Percentiles rank a stretch among this genome's conserved stretches.
phyloP scores from a whole-genome alignment of 768 basidiomycete species.

The Lactarius pseudohatsudake region DNA sequence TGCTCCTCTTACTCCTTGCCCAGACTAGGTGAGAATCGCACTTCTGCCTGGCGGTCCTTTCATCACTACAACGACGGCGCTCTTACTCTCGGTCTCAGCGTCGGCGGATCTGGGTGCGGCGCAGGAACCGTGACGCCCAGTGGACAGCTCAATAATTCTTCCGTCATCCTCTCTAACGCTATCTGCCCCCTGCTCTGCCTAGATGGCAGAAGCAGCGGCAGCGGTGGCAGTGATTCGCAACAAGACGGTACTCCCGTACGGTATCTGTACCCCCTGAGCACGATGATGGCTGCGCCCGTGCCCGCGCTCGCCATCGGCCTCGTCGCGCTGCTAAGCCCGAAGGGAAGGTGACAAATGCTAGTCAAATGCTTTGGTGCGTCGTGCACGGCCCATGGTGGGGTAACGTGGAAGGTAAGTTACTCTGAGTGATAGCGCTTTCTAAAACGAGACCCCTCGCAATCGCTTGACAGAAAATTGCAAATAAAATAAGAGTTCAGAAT shows the following conservation, averaged over 20 bases:
- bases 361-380: no score
- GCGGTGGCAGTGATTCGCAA: background rate
- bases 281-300: background rate
- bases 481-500: no score
- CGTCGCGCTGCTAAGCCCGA: constrained; percentile 1
- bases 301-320: constrained; percentile 1
- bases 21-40: constrained; percentile 9
- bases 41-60: background rate
- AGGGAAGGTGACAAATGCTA: no score
- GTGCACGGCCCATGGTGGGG: no score
- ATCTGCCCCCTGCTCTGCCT: background rate
- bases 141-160: background rate
- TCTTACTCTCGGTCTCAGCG: background rate
- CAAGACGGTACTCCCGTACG: background rate
- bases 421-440: no score
- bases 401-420: no score
- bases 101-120: background rate
- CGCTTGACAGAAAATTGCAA: no score
- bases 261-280: background rate
- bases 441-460: no score
- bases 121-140: background rate
- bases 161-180: background rate
- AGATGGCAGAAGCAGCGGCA: background rate
- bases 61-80: background rate
- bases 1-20: constrained; percentile 7